Conservation (phyloP, 1,139 yeast species). For the Cylindricascospora bacillispora region DNA sequence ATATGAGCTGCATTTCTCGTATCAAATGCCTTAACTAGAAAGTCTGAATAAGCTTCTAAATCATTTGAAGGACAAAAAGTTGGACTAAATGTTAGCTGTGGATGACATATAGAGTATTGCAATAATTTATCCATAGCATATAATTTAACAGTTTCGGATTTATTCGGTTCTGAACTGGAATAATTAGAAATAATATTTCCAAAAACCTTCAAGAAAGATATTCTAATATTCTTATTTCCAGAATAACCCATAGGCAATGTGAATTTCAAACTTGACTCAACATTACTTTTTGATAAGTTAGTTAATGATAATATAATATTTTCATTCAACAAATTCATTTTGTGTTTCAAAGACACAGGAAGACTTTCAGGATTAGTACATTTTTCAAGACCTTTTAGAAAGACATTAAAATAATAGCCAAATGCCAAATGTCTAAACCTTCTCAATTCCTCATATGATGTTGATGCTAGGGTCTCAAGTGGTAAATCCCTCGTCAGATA, state of each 20-base stretch:
- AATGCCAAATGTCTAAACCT: slow-evolving; percentile 54
- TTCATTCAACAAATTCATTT: slow-evolving; percentile 44
- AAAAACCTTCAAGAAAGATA: slow-evolving; percentile 67
- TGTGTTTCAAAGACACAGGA: slow-evolving; percentile 34
- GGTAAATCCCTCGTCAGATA: slow-evolving; percentile 42
- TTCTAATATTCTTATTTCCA: slow-evolving; percentile 47
- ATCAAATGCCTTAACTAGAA: slow-evolving; percentile 52
- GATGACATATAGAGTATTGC: slow-evolving; percentile 16
- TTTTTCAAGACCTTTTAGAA: slow-evolving; percentile 58
- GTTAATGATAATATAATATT: slow-evolving; percentile 59
- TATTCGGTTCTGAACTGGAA: slow-evolving; percentile 15
- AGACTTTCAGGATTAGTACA: slow-evolving; percentile 30
- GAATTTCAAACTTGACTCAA: slow-evolving; percentile 64
- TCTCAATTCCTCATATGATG: slow-evolving; percentile 41
- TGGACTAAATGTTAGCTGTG: slow-evolving; percentile 27
- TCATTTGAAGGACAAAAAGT: slow-evolving; percentile 50
- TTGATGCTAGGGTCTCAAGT: slow-evolving; percentile 51
- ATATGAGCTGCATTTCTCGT: slow-evolving; percentile 41
- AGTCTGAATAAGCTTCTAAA: slow-evolving; percentile 60
- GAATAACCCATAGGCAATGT: slow-evolving; percentile 75
- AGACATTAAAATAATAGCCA: slow-evolving; percentile 58
- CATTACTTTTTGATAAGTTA: slow-evolving; percentile 56
- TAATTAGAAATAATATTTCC: slow-evolving; percentile 47
- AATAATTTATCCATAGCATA: slow-evolving; percentile 21
- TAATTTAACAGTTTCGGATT: slow-evolving; percentile 22